These are phyloP conservation scores for Cajanus cajan DNA, from an alignment of 306 rosid genomes.

Conservation along the genomic window DNA sequence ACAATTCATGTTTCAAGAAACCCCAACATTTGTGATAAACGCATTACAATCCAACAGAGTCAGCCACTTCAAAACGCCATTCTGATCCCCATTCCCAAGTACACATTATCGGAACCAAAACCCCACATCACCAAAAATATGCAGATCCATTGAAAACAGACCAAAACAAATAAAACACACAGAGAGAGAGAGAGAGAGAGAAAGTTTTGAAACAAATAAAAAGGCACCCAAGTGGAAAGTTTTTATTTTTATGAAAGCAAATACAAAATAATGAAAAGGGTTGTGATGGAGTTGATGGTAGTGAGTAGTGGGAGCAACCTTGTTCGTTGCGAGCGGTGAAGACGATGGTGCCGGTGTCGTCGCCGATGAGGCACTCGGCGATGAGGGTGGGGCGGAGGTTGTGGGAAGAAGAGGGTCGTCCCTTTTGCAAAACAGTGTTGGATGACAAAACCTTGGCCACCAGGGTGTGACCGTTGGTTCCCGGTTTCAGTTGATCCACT, in stretches of 20 bases:
- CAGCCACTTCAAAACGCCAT: background rate
- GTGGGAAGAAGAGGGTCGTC: conserved; percentile 63
- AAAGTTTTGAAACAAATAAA: background rate
- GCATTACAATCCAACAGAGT: background rate
- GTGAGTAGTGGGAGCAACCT: no score
- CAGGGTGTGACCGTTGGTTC: conserved; percentile 76
- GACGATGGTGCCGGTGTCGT: conserved; percentile 75
- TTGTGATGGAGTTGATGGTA: background rate
- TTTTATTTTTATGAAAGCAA: background rate
- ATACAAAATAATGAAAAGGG: background rate
- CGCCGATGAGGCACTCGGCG: conserved; percentile 86
- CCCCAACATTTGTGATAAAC: background rate
- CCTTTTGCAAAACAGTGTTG: conserved; percentile 67
- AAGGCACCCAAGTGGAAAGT: background rate
- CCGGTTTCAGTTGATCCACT: conserved; percentile 78
- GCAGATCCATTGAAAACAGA: conserved; percentile 15
- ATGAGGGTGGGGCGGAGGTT: conserved; percentile 73
- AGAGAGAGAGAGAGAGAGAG: no score
- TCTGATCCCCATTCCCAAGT: background rate
- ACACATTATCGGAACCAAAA: background rate
- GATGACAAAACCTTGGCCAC: conserved; percentile 60
- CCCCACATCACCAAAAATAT: background rate
- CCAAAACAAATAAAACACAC: background rate
- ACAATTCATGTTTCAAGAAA: background rate
- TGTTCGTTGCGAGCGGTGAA: conserved; percentile 89